Conservation (phyloP, 257 asterid genomes). For the Gynochthodes officinalis region DNA sequence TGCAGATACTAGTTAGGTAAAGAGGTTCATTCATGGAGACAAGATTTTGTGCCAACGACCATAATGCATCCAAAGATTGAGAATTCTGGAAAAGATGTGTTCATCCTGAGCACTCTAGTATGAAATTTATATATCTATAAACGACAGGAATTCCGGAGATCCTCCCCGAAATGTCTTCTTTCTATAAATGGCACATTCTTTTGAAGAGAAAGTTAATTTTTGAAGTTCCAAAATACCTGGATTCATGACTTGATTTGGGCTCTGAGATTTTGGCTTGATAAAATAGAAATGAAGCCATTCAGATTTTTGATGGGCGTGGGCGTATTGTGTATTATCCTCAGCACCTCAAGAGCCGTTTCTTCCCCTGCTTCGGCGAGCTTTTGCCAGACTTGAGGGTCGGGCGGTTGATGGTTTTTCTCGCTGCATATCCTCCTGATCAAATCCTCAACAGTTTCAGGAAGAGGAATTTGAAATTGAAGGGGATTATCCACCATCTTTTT, state of each 20-base stretch:
- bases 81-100: neutral
- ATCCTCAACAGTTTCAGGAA: neutral
- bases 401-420: neutral
- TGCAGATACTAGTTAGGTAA: neutral
- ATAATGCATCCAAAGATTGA: neutral
- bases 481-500: neutral
- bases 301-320: neutral
- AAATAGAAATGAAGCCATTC: neutral
- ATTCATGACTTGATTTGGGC: neutral
- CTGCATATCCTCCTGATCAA: neutral
- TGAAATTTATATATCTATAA: neutral
- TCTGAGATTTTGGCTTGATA: neutral
- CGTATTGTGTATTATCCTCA: neutral
- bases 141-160: neutral
- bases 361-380: constrained; percentile 16
- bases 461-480: neutral
- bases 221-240: neutral
- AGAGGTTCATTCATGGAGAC: neutral
- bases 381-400: neutral
- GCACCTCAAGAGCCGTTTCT: constrained; percentile 3
- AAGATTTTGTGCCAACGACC: too few species aligned
- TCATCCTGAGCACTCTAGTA: neutral
- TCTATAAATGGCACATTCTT: neutral
- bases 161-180: neutral
- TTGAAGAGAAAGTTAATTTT: neutral